Conservation (phyloP, 2,329 filamentous ascomycete genomes). For the Penicillium sp. region DNA sequence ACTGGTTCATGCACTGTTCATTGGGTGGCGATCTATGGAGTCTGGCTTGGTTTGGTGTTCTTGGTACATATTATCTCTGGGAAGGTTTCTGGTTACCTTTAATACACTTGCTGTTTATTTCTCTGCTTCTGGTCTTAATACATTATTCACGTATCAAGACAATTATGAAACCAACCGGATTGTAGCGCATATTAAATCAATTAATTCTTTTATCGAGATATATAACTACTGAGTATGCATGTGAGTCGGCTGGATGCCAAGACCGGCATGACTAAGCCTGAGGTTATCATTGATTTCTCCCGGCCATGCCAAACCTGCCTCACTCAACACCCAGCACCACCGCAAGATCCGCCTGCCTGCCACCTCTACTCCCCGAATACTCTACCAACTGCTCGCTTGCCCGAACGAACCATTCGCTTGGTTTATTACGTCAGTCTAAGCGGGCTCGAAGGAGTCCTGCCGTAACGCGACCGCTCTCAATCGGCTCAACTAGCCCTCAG, state of each 20-base stretch:
- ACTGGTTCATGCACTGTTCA: background rate
- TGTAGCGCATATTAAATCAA: background rate
- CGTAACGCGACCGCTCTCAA: background rate
- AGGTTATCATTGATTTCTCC: conserved; percentile 34
- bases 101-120: background rate
- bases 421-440: background rate
- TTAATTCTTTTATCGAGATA: background rate
- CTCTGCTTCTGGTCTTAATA: conserved; percentile 3
- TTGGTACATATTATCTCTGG: background rate
- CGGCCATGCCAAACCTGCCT: conserved; percentile 33
- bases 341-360: background rate
- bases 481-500: background rate
- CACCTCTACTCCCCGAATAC: background rate
- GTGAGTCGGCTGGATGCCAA: background rate
- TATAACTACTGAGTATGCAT: too few species aligned
- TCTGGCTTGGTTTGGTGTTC: background rate
- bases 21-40: background rate
- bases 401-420: background rate
- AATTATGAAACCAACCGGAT: too few species aligned
- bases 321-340: conserved; percentile 26
- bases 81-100: background rate
- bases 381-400: background rate
- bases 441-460: background rate
- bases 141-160: background rate
- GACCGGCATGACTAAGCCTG: conserved; percentile 30